Base-by-base conservation (phyloP, 768 basidiomycete genomes). In the Coprinopsis cinerea region DNA sequence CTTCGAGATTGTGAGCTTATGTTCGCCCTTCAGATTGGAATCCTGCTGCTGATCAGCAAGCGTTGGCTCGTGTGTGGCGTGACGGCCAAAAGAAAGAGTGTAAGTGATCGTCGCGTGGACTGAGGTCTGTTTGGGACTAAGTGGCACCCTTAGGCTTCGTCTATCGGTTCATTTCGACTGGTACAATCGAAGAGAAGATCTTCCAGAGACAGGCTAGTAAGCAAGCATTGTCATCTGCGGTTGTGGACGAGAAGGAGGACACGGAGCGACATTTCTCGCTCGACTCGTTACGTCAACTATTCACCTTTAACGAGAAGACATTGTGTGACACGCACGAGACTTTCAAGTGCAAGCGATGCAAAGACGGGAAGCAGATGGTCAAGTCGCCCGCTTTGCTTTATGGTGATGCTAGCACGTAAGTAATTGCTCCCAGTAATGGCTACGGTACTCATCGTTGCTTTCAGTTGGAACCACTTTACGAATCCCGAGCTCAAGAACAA, bases 41-140 rank as follows among this genome's bases (percentile, higher is more conserved):
- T 59, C 94, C 94, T 22, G 95, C 95, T 9, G 92, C 94, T 23
- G 95, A 99, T 66, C 96, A 98, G 63, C 95, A 99, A 64, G 95
- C 95, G 6, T 76, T 99, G 4, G 95, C 95, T 37, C 92, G 95
- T 64, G 95, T 99, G 7, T 99, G 95, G 95, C 88, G 95, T 70
- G 95, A 99, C 61, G 95, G 95, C 0, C 95, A 98, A 66, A 99
- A 96, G 81, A 98, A 98, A 79, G 94, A 96, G 69, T 99, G 95
- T 93, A 61, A 47, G 88, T 62, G 15, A 13, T 26, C 5, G 3
- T 44, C 22, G 22, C 35, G 53, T n/a, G n/a, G n/a, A n/a, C 28
- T 20, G 7, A 13, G 26, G 17, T 20, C 20, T 43, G 25, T 23
- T 25, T n/a, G n/a, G 18, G 17, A 28, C 22, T 51, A 9, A n/a